Percentiles rank a stretch among this genome's conserved stretches.
Conservation (phyloP, 78 protist species). For the Dictyostelium capitatum region DNA sequence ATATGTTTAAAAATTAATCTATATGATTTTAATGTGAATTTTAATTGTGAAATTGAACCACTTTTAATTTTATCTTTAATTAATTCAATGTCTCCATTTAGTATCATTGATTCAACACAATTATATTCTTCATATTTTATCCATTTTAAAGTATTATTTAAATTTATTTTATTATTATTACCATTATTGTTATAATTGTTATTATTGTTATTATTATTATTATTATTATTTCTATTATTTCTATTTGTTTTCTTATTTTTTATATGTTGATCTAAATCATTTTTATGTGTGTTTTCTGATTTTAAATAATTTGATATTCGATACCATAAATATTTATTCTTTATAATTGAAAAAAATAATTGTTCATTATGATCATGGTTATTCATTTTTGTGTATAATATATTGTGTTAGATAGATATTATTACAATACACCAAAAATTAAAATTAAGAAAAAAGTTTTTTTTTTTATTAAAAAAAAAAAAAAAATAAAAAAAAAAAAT, state of each 20-base stretch:
- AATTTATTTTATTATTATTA: neutral
- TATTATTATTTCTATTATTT: neutral
- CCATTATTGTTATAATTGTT: neutral
- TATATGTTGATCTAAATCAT: neutral
- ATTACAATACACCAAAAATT: too few relatives aligned
- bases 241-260: neutral
- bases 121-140: neutral
- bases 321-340: neutral
- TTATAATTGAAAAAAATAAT: too few relatives aligned
- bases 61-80: neutral
- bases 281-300: neutral
- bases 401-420: too few relatives aligned
- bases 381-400: too few relatives aligned
- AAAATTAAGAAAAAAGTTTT: too few relatives aligned
- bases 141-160: neutral
- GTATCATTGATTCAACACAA: neutral
- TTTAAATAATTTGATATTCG: neutral
- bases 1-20: neutral
- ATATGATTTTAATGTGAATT: neutral
- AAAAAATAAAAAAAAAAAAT: too few relatives aligned
- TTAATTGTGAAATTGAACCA: neutral
- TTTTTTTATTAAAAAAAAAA: too few relatives aligned
- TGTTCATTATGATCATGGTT: too few relatives aligned
- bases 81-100: neutral
- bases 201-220: neutral